These are phyloP conservation scores for Paramecium biaurelia DNA, from an alignment of 73 alveolate genomes.

Conservation along the genomic window DNA sequence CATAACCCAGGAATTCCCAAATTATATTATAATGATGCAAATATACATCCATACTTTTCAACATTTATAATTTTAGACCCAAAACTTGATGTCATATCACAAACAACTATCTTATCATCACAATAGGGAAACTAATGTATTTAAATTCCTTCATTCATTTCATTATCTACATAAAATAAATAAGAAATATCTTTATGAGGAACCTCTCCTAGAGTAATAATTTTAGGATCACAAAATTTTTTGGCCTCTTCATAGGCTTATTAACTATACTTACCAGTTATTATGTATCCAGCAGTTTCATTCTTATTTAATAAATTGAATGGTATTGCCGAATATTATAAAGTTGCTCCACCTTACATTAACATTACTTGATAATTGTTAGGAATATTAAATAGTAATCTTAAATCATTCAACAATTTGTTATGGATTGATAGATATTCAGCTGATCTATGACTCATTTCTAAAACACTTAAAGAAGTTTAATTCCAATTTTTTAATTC, in stretches of 20 bases:
- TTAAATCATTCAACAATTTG: conserved; percentile 70
- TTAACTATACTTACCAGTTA: conserved; percentile 84
- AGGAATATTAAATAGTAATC: conserved; percentile 78
- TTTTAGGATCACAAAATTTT: conserved; percentile 71
- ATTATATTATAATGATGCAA: conserved; percentile 60
- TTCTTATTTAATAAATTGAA: conserved; percentile 74
- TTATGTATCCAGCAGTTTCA: conserved; percentile 77
- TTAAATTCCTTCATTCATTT: conserved; percentile 88
- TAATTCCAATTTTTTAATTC: conserved; percentile 88
- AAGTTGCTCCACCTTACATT: conserved; percentile 89
- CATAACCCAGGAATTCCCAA: conserved; percentile 65
- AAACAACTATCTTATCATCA: conserved; percentile 57
- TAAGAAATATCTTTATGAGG: conserved; percentile 62
- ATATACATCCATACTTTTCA: conserved; percentile 36
- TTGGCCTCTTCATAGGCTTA: conserved; percentile 78
- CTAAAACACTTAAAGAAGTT: conserved; percentile 71
- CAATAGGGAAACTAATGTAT: conserved; percentile 62
- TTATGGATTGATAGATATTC: conserved; percentile 76
- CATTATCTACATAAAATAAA: conserved; percentile 88
- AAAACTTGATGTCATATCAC: conserved; percentile 70
- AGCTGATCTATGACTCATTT: conserved; percentile 62
- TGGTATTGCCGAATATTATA: conserved; percentile 81
- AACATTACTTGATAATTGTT: conserved; percentile 70
- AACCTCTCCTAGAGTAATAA: conserved; percentile 61
- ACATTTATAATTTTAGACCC: conserved; percentile 58